These are phyloP conservation scores for Phylloporus arenicola DNA, from an alignment of 768 basidiomycete species.

Conservation along the genomic window DNA sequence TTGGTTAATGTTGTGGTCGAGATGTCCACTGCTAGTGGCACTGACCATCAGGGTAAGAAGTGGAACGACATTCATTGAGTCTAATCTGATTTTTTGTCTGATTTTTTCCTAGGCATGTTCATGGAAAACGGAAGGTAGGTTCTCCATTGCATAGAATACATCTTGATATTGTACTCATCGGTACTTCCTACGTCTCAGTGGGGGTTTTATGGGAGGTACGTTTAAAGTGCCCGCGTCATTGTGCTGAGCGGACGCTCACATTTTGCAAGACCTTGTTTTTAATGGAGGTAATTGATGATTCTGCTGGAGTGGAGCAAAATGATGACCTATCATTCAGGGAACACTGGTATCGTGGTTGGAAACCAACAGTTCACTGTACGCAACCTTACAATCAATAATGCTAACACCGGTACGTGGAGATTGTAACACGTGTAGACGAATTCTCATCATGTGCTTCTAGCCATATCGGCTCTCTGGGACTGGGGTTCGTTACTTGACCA, in stretches of 20 bases:
- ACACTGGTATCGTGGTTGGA: conserved; percentile 64
- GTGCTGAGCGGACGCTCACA: not conserved
- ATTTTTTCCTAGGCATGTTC: conserved; percentile 39
- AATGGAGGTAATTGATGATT: conserved; percentile 31
- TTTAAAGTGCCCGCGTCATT: conserved; percentile 3
- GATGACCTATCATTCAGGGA: conserved; percentile 20
- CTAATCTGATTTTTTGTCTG: too few species aligned
- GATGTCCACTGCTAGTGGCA: conserved; percentile 59
- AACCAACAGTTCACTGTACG: conserved; percentile 77
- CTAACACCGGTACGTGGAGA: conserved; percentile 29
- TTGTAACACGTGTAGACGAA: not conserved
- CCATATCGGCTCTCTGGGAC: conserved; percentile 33
- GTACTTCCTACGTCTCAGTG: conserved; percentile 18
- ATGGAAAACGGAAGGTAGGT: conserved; percentile 68
- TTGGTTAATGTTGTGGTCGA: conserved; percentile 65
- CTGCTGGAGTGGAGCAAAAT: not conserved
- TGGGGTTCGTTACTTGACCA: conserved; percentile 32
- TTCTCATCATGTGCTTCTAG: conserved; percentile 9
- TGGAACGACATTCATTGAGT: not conserved
- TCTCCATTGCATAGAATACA: not conserved
- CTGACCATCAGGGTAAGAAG: conserved; percentile 56
- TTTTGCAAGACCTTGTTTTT: conserved; percentile 33
- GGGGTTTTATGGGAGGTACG: conserved; percentile 53
- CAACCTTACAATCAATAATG: conserved; percentile 51
- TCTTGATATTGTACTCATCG: not conserved